Base-by-base conservation (phyloP, 2,329 filamentous ascomycete species). In the Neonectria punicea region DNA sequence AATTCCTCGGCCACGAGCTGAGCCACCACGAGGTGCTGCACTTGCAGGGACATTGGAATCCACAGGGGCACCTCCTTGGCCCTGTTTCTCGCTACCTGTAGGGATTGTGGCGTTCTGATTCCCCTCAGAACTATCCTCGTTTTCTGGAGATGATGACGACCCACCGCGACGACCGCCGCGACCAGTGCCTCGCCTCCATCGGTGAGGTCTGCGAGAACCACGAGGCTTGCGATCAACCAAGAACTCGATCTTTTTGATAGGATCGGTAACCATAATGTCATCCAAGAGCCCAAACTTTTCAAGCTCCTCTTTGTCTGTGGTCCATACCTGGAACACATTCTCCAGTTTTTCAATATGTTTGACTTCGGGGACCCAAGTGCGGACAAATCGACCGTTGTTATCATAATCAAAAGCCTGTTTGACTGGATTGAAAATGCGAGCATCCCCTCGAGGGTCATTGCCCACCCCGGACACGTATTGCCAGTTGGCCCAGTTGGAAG, bases 371-470 rank as follows among this genome's bases (percentile, higher is more conserved):
- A 94, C 83, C 93, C 92, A 95, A 2, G 86, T 82, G n/a, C 87
- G 87, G 9, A 93, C 88, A 69, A 93, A 95, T 7, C 85, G 80
- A 2, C 91, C 92, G 0, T 88, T 80, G 2, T 85, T 84, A 74
- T 95, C 92, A 73, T 95, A 94, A 68, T 94, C 91, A 47, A 92
- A 87, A 0, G 89, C 90, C 76, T 95, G 92, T 76, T 94, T 94
- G 53, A 95, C 88, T 0, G 92, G 92, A 73, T 95, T 95, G 83
- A 94, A 94, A 14, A 92, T 87, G n/a, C 92, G 83, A 0, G 87
- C 87, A 6, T 91, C 87, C 7, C 89, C 89, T 22, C 92, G 82
- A 0, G 92, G 92, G 70, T 95, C 92, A 68, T 94, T 94, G 8
- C 93, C 92, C 0, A 95, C 91, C 0, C 92, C 92, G 0, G 92